phyloP scores from a whole-genome alignment of 164 flowering plant species.

The Vitis amurensis region DNA sequence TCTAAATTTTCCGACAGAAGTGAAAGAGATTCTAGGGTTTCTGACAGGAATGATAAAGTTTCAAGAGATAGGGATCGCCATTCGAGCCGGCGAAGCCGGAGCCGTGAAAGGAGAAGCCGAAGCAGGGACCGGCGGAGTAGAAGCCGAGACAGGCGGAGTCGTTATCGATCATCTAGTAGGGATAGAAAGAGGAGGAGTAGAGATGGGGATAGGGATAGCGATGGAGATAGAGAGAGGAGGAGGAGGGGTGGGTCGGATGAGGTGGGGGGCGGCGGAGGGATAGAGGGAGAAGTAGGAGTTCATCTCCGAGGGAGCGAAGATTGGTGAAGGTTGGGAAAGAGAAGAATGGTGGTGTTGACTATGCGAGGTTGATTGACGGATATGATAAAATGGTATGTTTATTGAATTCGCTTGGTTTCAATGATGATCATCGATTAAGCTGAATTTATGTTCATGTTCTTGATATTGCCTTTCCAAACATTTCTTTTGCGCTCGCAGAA shows the following conservation, averaged over 20 bases:
- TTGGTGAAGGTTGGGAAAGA: constrained; percentile 21
- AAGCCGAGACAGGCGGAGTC: constrained; percentile 17
- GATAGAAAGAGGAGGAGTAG: constrained; percentile 12
- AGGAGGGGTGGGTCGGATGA: constrained; percentile 20
- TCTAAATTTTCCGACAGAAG: constrained; percentile 38
- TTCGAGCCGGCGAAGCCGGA: constrained; percentile 22
- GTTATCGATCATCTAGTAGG: constrained; percentile 17
- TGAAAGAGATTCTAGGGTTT: constrained; percentile 9
- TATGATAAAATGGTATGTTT: constrained; percentile 69
- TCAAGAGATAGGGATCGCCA: constrained; percentile 6
- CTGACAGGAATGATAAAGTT: too few species aligned
- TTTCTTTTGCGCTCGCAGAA: too few species aligned
- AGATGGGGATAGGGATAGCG: constrained; percentile 20
- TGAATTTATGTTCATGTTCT: neutral
- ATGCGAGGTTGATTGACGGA: constrained; percentile 61
- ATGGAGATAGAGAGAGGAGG: constrained; percentile 18
- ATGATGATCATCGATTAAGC: neutral
- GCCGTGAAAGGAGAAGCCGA: constrained; percentile 23
- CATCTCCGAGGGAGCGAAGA: constrained; percentile 20
- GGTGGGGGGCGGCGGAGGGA: constrained; percentile 16
- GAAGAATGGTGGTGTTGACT: constrained; percentile 45
- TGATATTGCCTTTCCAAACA: too few species aligned
- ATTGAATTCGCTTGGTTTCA: neutral
- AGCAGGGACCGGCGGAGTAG: constrained; percentile 17
- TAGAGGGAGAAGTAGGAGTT: constrained; percentile 40